Evolutionary conservation across 805 yeast species (phyloP), one percentile per base, ranked within the genome.

Genomic region (Jamesozyma hellenica): DNA sequence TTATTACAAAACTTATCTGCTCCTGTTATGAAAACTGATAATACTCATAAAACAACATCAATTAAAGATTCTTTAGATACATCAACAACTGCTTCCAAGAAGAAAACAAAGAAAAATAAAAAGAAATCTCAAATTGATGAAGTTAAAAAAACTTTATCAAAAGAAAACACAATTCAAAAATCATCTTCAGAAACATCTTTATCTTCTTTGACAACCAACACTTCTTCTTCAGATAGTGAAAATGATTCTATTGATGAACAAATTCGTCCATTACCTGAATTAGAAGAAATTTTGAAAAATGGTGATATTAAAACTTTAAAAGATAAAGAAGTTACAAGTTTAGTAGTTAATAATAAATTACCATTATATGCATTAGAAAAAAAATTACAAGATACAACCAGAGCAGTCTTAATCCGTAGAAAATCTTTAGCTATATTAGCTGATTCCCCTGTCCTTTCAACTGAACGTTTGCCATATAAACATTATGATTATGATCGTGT

Each of bases 301-400:
- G 96, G 96, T 15, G 67, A 76, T 18, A 74, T 85, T 32, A 72
- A 74, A 48, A 67, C 73, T 23, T 72, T 92, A 47, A 65, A 64
- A 41, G 74, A 92, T 60, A 79, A 74, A 34, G 95, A 92, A 63
- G 75, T 92, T 46, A 72, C 80, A 2, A 61, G 73, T 2, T 72
- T 92, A 42, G 88, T 81, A 28, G 69, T 75, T 10, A 63, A 71
- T 3, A 94, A 94, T 28, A 83, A 83, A 55, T 65, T 92, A 45
- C 97, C 98, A 28, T 66, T 92, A 40, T 92, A 92, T 59, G 95
- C 97, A 0, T 72, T 92, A 46, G 99, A 92, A 60, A 92, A 90
- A 62, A 90, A 85, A 64, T 72, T 92, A 44, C 82, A 71, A 23
- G 92, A 92, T 58, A 85, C 80, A 43, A 76, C 88, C 8, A 79